Evolutionary conservation across 202 grass and related monocot genomes (phyloP), one percentile per base, ranked within the genome.

Genomic region (Setaria viridis): DNA sequence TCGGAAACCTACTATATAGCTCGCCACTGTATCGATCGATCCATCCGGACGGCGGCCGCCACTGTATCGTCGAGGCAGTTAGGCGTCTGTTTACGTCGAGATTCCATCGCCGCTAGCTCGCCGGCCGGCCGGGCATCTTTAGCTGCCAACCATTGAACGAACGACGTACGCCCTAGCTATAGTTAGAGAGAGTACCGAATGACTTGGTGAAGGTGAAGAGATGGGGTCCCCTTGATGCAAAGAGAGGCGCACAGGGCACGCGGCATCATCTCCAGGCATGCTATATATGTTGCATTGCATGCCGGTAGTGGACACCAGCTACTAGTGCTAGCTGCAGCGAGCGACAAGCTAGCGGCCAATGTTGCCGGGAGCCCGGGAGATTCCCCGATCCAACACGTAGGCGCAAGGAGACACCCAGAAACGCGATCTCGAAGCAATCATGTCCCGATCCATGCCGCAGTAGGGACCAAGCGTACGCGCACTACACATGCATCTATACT

Each of bases 321-420:
- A 78, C 41, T 32, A 3, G 3, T 16, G 30, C 19, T n/a, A n/a
- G n/a, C n/a, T 60, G 11, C 12, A 20, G 3, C 16, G 20, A 56
- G 25, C 25, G 25, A 25, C 25, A 25, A 25, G 25, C 25, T 0
- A 56, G 53, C 58, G 25, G 59, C 43, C 47, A 88, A 79, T 49
- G 32, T 84, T 72, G 48, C 19, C 2, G 47, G 20, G n/a, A 84
- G 25, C 25, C 25, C 25, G 25, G 25, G 80, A 88, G 39, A 41
- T 88, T 84, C 66, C 55, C 67, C 39, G 39, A 41, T 41, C 39
- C 39, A 41, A 41, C 86, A 79, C 75, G 74, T 77, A 70, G 19
- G n/a, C 55, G 69, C 72, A 63, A 32, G 34, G 14, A 51, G 62
- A n/a, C 72, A 42, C 53, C 60, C 34, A 45, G 45, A 46, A 79